phyloP scores from a whole-genome alignment of 371 early-diverging fungal species.

The Mucor plumbeus region DNA sequence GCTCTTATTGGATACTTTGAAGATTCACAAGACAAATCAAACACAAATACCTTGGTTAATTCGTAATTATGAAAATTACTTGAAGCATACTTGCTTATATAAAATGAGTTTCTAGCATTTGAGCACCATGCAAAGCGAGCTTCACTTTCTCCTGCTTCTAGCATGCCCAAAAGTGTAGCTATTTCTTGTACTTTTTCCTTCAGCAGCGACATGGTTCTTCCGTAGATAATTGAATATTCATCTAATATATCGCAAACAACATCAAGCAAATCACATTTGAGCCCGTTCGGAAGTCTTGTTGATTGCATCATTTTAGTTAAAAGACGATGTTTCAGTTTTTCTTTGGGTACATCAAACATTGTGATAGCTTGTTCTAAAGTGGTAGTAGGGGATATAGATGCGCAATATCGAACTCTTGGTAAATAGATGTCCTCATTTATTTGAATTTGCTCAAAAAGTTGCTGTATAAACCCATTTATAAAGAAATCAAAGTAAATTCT shows the following conservation, averaged over 20 bases:
- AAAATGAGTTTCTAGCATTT: neutral
- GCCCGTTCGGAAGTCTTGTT: neutral
- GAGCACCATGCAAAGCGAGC: neutral
- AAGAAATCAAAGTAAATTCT: neutral
- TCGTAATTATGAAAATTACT: neutral
- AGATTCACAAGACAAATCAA: neutral
- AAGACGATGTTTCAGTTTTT: neutral
- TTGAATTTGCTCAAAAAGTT: neutral
- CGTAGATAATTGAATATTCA: neutral
- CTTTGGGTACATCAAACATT: neutral
- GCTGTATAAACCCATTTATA: slow-evolving; percentile 3
- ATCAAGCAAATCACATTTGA: neutral
- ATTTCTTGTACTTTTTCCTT: neutral
- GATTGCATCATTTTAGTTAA: neutral
- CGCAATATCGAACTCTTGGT: neutral
- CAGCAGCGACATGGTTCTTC: neutral
- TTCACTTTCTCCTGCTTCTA: neutral
- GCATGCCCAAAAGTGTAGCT: neutral
- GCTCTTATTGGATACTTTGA: too few relatives aligned
- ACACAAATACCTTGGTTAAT: neutral
- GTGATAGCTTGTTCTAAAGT: neutral
- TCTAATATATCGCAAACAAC: neutral
- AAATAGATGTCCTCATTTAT: neutral
- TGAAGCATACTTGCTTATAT: neutral
- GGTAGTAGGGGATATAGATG: neutral